These are phyloP conservation scores for Stachybotrys elegans DNA, from an alignment of 2,329 filamentous ascomycete species.

Conservation along the genomic window DNA sequence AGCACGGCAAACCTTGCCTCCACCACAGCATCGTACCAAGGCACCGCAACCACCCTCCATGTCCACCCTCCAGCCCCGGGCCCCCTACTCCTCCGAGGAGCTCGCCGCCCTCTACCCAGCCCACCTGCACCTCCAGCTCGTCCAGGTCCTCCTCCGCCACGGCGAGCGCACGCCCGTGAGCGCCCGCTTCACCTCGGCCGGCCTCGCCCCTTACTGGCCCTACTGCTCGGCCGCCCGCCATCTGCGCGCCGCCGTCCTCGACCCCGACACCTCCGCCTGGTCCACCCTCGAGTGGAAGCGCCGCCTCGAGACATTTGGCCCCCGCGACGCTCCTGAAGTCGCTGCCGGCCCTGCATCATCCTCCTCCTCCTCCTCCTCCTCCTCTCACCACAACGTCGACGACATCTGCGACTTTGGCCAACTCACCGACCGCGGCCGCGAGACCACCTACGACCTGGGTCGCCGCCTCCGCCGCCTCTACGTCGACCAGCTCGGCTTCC, in stretches of 20 bases:
- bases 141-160: conserved; percentile 80
- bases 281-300: conserved; percentile 57
- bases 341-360: conserved; percentile 59
- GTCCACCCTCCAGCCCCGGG: conserved; percentile 71
- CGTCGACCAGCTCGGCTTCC: conserved; percentile 67
- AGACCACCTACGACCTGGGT: conserved; percentile 67
- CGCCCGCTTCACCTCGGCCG: conserved; percentile 78
- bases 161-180: conserved; percentile 81
- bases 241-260: conserved; percentile 51
- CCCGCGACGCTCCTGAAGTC: conserved; percentile 62
- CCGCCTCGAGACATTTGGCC: conserved; percentile 76
- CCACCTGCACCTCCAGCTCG: conserved; percentile 75
- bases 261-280: conserved; percentile 33
- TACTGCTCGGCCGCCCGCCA: conserved; percentile 78
- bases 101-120: conserved; percentile 76
- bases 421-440: conserved; percentile 69
- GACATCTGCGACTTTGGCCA: conserved; percentile 74
- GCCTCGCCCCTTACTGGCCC: conserved; percentile 71
- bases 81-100: conserved; percentile 76
- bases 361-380: too few relatives aligned
- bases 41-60: conserved; percentile 49
- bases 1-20: background rate
- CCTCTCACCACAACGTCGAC: conserved; percentile 68
- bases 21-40: background rate
- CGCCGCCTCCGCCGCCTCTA: conserved; percentile 65